Evolutionary conservation across 257 asterid genomes (phyloP).

Genomic region (Solanum bulbocastanum): DNA sequence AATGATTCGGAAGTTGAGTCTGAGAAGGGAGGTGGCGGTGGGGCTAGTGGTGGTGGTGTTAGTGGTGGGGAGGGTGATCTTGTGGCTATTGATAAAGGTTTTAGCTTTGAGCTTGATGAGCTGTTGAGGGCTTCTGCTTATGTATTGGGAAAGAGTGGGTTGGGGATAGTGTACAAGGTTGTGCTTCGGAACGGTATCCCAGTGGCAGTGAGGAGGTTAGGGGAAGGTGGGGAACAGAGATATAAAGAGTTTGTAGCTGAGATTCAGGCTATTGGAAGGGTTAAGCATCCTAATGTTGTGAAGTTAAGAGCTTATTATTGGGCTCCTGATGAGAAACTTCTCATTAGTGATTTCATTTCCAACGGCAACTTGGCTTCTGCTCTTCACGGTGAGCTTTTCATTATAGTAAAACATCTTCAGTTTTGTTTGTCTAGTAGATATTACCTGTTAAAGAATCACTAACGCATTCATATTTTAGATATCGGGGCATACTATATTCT

Average conservation of each 20-base stretch:
- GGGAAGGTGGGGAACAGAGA: conserved; percentile 94
- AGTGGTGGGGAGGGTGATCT: conserved; percentile 79
- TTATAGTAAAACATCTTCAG: conserved; percentile 2
- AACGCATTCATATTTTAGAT: not conserved
- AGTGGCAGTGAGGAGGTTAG: conserved; percentile 87
- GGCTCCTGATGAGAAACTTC: conserved; percentile 98
- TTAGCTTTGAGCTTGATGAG: conserved; percentile 80
- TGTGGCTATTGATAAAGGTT: conserved; percentile 91
- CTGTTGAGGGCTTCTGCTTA: conserved; percentile 94
- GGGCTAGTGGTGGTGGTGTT: conserved; percentile 31
- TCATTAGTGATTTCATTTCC: conserved; percentile 80
- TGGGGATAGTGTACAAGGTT: conserved; percentile 93
- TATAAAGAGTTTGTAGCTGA: conserved; percentile 84
- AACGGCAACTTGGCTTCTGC: conserved; percentile 85
- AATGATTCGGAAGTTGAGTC: conserved; percentile 71
- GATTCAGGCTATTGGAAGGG: conserved; percentile 83
- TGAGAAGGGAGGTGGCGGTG: conserved; percentile 57
- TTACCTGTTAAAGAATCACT: not conserved
- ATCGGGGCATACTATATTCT: not conserved
- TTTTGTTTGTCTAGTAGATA: not conserved
- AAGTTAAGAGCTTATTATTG: conserved; percentile 88
- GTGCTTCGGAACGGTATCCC: conserved; percentile 90
- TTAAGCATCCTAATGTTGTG: conserved; percentile 82
- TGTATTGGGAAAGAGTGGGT: conserved; percentile 90
- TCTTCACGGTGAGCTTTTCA: conserved; percentile 48